Evolutionary conservation across 495 filamentous ascomycete genomes (phyloP), one percentile per base, ranked within the genome.

Genomic region (Articulospora tetracladia): DNA sequence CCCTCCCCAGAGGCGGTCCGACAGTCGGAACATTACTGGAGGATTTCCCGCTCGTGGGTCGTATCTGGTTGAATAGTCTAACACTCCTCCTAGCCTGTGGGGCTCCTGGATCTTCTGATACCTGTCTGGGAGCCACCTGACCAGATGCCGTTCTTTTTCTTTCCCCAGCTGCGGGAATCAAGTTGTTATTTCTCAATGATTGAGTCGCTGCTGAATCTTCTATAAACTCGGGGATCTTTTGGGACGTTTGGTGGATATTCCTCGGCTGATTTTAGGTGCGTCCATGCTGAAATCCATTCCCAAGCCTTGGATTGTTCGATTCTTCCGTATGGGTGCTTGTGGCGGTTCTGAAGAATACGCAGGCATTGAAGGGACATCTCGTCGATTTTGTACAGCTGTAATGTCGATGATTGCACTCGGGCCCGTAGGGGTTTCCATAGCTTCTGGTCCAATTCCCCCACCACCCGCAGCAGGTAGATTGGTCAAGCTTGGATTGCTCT

Each of bases 121-220:
- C 73, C 57, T 81, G 73, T 57, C 78, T 73, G 12, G 84, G 72
- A 10, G 88, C 83, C 15, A 83, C 83, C 65, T 93, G 89, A 1
- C 92, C 92, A 27, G 92, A 93, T 17, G 93, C 80, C 4, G 92
- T 96, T 59, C 92, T 82, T 74, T 96, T 97, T 68, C 90, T 83
- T 62, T 66, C 63, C 7, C 58, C 63, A 26, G 39, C 57, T 32
- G 47, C 28, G 34, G 58, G 49, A 4, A 39, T 28, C 19, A 68
- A 20, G 24, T 41, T 62, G 23, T 57, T 53, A 23, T 87, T 88
- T 10, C 62, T 46, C 22, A 63, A 13, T 2, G 60, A 48, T 39
- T 65, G 61, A 12, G 67, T 39, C 20, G 61, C 53, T 12, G 61
- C 58, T 23, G 62, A 63, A 23, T 65, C 64, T 28, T 67, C 67